These are phyloP conservation scores for Aspergillaceae sp. DNA, from an alignment of 2,329 filamentous ascomycete genomes.

Conservation along the genomic window DNA sequence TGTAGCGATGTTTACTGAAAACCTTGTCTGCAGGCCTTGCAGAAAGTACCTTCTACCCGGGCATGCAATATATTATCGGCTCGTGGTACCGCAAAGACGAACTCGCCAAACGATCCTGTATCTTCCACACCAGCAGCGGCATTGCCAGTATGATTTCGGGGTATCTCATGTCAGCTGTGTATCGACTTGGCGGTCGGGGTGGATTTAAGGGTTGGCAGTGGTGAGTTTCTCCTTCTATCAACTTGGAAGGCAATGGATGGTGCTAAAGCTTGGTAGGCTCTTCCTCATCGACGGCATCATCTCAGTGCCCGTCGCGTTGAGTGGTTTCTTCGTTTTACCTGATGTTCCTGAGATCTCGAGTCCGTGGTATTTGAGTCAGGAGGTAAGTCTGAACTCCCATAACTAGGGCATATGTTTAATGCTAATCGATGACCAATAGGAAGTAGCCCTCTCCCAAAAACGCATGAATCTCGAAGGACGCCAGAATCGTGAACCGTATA, in stretches of 20 bases:
- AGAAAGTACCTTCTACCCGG: conserved; percentile 45
- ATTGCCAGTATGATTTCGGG: conserved; percentile 40
- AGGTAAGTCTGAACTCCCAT: conserved; percentile 13
- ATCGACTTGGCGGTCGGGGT: conserved; percentile 39
- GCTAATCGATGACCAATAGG: conserved; percentile 13
- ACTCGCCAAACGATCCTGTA: conserved; percentile 45
- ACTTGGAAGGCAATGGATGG: background rate
- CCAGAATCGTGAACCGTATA: conserved; percentile 38
- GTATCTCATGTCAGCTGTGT: conserved; percentile 48
- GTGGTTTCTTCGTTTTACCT: conserved; percentile 42
- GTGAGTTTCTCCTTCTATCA: conserved; percentile 8
- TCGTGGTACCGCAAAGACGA: conserved; percentile 46
- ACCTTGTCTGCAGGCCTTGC: conserved; percentile 29
- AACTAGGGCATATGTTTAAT: no score
- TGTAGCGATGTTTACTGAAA: background rate
- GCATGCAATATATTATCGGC: conserved; percentile 46
- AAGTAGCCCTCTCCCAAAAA: conserved; percentile 40
- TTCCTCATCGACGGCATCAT: conserved; percentile 50
- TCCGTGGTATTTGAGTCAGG: conserved; percentile 40
- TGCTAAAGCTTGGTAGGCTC: conserved; percentile 23
- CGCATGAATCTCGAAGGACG: conserved; percentile 46
- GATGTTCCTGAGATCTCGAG: conserved; percentile 45
- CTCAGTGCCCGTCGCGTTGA: conserved; percentile 44
- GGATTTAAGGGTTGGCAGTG: conserved; percentile 49
- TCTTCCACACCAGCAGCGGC: conserved; percentile 43